Base-by-base conservation (phyloP, 768 basidiomycete species). In the Amanita thiersii region DNA sequence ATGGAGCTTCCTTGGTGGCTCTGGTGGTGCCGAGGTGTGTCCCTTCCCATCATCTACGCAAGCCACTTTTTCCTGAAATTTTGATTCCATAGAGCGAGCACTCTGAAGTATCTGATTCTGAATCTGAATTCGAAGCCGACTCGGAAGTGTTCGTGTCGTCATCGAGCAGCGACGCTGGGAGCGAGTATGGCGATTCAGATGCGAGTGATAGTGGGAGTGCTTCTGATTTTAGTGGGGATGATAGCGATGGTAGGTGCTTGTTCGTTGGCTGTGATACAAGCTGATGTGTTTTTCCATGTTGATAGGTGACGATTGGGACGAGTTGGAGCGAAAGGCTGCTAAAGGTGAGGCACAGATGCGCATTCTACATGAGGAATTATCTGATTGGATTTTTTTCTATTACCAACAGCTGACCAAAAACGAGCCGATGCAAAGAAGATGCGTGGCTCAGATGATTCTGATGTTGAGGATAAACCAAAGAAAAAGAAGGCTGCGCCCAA, bases 221-320 rank as follows among this genome's bases (percentile, higher is more conserved):
- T 12, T 87, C 84, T 38, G 80, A 76, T 59, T 88, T 73, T 50
- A 73, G 60, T 34, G 62, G 62, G 31, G 66, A 50, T 36, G 66
- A 63, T 36, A 67, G 65, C 42, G 76, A 70, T 42, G 81, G 76
- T 73, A 45, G 18, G 58, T 55, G 39, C 15, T 43, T 23, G 18
- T 30, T 4, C 36, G 36, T 25, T n/a, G 1, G 30, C 1, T 31
- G 19, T 29, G 14, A 7, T 20, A 37, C 31, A 52, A 23, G 29
- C 37, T 14, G 28, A 44, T 55, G 23, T 40, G 21, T 32, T 49
- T 10, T 28, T 29, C 20, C 31, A 30, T 20, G 39, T 50, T 50
- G 36, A 40, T 50, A 73, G 86, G 91, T 7, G 89, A 93, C 40
- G 92, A 94, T 52, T 99, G 94, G 94, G 93, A 96, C 54, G 90